phyloP scores from a whole-genome alignment of 768 basidiomycete genomes.

The Mycena epipterygia region DNA sequence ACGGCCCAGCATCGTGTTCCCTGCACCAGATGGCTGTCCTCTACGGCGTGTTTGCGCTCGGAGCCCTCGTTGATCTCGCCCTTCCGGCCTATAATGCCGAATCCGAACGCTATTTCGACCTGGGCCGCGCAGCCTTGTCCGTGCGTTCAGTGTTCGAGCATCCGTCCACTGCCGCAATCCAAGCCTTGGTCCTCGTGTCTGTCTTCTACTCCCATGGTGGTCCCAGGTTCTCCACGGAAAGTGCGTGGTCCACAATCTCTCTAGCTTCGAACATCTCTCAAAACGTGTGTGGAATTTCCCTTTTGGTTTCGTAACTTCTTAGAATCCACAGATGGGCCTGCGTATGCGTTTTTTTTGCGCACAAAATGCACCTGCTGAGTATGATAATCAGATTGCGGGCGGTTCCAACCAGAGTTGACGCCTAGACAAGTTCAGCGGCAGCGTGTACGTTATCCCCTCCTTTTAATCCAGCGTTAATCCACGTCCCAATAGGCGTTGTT shows the following conservation, averaged over 20 bases:
- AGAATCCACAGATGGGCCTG: constrained; percentile 5
- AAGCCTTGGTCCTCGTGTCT: constrained; percentile 3
- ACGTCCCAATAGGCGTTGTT: constrained; percentile 5
- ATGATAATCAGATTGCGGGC: neutral
- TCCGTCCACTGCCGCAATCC: neutral
- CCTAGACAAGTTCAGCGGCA: neutral
- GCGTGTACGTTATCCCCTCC: neutral
- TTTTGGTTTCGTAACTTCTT: neutral
- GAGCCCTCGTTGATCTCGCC: constrained; percentile 13
- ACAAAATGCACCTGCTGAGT: neutral
- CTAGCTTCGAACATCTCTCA: constrained; percentile 8
- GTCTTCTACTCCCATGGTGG: constrained; percentile 6
- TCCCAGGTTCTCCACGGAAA: constrained; percentile 6
- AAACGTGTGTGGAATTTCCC: neutral
- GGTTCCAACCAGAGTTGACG: neutral
- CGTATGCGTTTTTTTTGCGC: neutral
- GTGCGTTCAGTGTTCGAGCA: neutral
- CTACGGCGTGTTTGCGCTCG: constrained; percentile 10
- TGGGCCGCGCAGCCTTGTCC: constrained; percentile 1
- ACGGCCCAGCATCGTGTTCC: neutral
- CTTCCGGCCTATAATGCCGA: neutral
- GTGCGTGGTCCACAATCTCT: constrained; percentile 7
- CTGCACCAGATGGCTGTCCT: constrained; percentile 9
- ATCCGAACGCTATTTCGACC: neutral
- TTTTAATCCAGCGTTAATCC: neutral